These are phyloP conservation scores for Flaveria floridana DNA, from an alignment of 140 eudicot species.

Conservation along the genomic window DNA sequence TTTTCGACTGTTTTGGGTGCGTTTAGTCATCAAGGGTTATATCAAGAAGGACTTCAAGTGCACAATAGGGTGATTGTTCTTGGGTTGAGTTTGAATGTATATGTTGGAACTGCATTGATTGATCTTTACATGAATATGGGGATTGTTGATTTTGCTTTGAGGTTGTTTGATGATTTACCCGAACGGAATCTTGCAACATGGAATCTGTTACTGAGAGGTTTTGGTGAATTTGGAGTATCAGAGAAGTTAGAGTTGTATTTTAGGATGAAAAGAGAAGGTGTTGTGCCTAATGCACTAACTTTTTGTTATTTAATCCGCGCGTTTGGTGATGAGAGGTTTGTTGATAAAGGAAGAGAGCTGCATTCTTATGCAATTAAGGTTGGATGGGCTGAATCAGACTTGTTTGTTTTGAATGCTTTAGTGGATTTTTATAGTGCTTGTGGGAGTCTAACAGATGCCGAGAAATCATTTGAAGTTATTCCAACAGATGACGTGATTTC, in stretches of 20 bases:
- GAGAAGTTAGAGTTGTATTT: slow-evolving; percentile 43
- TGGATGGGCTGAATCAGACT: slow-evolving; percentile 53
- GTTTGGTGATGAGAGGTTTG: slow-evolving; percentile 46
- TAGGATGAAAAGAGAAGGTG: slow-evolving; percentile 48
- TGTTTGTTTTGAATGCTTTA: slow-evolving; percentile 69
- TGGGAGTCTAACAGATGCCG: slow-evolving; percentile 51
- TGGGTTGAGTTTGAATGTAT: slow-evolving; percentile 54
- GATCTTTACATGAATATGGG: slow-evolving; percentile 63
- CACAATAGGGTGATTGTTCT: slow-evolving; percentile 60
- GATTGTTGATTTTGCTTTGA: slow-evolving; percentile 44
- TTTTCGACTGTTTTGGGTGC: slow-evolving; percentile 61
- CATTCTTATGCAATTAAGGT: slow-evolving; percentile 61
- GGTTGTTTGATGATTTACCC: slow-evolving; percentile 50
- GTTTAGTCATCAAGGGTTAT: slow-evolving; percentile 44
- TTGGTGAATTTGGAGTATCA: slow-evolving; percentile 45
- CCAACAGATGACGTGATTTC: slow-evolving; percentile 56
- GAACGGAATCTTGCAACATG: slow-evolving; percentile 63
- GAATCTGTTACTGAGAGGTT: slow-evolving; percentile 59
- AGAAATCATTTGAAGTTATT: slow-evolving; percentile 57
- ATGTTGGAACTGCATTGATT: slow-evolving; percentile 58
- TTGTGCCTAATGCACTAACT: slow-evolving; percentile 53
- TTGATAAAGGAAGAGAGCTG: slow-evolving; percentile 52
- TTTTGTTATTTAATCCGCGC: slow-evolving; percentile 62
- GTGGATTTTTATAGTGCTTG: slow-evolving; percentile 82
- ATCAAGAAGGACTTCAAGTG: slow-evolving; percentile 51